These are phyloP conservation scores for Agapanthus africanus DNA, from an alignment of 106 monocot genomes.

Conservation along the genomic window DNA sequence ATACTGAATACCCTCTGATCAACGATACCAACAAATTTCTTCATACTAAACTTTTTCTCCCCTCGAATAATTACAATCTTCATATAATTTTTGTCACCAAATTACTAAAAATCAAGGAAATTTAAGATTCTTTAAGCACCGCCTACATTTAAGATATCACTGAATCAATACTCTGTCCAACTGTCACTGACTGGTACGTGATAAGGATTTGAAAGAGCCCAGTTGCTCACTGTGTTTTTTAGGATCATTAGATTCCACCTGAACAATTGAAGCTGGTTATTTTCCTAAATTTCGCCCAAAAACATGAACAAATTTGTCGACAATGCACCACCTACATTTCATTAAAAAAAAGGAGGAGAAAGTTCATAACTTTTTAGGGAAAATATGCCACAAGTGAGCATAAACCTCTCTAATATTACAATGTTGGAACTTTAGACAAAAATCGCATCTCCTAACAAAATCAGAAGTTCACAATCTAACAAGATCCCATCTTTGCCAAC, in stretches of 20 bases:
- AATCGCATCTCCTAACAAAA: not conserved
- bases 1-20: not conserved
- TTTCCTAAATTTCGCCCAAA: not conserved
- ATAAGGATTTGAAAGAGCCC: not conserved
- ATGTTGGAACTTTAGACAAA: not conserved
- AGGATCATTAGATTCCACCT: conserved; percentile 3
- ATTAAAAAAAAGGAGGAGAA: not conserved
- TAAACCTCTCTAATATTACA: no score
- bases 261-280: conserved; percentile 6
- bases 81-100: not conserved
- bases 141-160: not conserved
- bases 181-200: not conserved
- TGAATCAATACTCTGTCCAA: not conserved
- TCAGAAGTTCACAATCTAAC: no score
- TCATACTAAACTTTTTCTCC: not conserved
- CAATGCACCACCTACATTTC: not conserved
- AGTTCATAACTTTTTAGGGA: no score
- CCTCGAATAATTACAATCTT: conserved; percentile 1
- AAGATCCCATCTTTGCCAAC: no score
- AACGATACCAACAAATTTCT: conserved; percentile 10
- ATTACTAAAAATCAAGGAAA: not conserved
- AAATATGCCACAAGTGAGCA: no score
- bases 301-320: not conserved
- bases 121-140: not conserved
- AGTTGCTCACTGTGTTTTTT: not conserved